Evolutionary conservation across 352 stramenopile species (phyloP).

Genomic region (Globisporangium spinosum): DNA sequence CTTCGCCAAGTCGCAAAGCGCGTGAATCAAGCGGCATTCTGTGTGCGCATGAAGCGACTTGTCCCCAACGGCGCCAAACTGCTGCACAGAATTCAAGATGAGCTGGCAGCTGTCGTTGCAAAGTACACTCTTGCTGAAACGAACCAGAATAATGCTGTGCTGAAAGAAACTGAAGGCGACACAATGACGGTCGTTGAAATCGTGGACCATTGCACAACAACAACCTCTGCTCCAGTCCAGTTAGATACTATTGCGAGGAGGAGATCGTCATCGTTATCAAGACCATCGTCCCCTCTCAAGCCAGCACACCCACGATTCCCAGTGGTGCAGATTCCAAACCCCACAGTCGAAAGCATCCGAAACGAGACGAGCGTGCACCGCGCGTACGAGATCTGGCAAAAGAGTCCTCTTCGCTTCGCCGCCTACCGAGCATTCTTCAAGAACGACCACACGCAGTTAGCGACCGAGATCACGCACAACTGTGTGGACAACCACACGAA

Average conservation of each 20-base stretch:
- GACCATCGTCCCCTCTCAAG: background rate
- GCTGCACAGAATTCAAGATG: background rate
- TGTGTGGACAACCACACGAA: slow-evolving; percentile 11
- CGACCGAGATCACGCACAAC: slow-evolving; percentile 10
- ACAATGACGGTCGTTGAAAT: background rate
- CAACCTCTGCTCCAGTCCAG: background rate
- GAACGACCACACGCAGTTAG: slow-evolving; percentile 10
- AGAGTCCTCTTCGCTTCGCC: background rate
- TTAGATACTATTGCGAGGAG: background rate
- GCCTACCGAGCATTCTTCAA: slow-evolving; percentile 12
- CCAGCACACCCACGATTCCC: background rate
- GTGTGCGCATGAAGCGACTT: background rate
- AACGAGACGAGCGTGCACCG: background rate
- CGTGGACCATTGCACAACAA: background rate
- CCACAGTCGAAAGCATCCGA: background rate
- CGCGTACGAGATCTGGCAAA: slow-evolving; percentile 5
- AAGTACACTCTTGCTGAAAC: background rate
- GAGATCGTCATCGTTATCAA: background rate
- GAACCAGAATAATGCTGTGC: background rate
- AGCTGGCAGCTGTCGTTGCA: background rate
- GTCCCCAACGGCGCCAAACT: slow-evolving; percentile 2
- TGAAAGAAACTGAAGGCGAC: background rate
- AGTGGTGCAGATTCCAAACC: background rate
- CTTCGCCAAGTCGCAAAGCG: slow-evolving; percentile 3
- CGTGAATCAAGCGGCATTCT: background rate